Evolutionary conservation across 768 basidiomycete genomes (phyloP).

Genomic region (Dacryopinax primogenitus): DNA sequence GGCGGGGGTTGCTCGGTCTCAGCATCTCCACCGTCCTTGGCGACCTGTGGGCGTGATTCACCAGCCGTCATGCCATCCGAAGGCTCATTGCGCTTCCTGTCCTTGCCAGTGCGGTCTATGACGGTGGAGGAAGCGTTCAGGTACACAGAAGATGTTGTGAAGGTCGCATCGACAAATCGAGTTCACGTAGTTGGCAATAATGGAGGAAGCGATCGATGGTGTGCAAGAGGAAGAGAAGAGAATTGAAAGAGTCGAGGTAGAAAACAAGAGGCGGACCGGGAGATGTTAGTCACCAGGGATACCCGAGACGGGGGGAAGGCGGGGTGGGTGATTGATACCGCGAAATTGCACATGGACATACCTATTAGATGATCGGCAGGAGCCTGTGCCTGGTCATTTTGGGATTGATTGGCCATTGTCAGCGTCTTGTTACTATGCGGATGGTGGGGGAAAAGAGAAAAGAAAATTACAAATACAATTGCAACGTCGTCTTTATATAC

Average conservation of each 20-base stretch:
- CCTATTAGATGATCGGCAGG: background rate
- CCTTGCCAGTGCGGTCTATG: background rate
- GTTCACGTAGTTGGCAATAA: background rate
- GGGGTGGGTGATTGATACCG: conserved; percentile 6
- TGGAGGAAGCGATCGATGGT: background rate
- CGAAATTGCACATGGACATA: no score
- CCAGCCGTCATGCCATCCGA: background rate
- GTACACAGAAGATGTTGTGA: no score
- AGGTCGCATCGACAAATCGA: background rate
- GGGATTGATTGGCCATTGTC: conserved; percentile 3
- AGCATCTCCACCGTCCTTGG: background rate
- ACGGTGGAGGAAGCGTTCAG: background rate
- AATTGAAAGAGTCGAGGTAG: background rate
- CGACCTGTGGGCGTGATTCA: background rate
- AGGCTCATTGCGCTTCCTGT: background rate
- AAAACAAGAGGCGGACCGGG: no score
- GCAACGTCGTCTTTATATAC: no score
- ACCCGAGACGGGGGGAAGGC: background rate
- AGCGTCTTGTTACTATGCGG: background rate
- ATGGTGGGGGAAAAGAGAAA: background rate
- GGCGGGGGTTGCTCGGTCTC: conserved; percentile 3
- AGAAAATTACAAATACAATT: no score
- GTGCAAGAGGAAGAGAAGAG: background rate
- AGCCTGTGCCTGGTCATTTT: background rate
- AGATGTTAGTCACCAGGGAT: background rate